Evolutionary conservation across 73 alveolate species (phyloP).

Genomic region (Stentor coeruleus): DNA sequence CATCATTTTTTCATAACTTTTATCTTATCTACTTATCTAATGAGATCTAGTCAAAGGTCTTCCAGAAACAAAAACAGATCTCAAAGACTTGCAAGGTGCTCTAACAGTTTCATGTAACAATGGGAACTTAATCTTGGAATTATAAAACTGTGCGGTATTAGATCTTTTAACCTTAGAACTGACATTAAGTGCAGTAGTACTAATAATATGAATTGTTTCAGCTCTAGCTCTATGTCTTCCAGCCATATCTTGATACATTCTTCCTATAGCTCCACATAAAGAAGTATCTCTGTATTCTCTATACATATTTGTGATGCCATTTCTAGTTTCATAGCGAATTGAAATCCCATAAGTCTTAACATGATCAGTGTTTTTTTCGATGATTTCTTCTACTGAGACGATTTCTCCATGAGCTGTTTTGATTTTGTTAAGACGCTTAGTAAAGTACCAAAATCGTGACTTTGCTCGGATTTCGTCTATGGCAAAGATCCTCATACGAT

Average conservation of each 20-base stretch:
- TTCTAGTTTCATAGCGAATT: constrained; percentile 66
- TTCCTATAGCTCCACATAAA: constrained; percentile 67
- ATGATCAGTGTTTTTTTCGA: constrained; percentile 49
- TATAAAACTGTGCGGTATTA: too few species aligned
- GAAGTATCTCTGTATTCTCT: constrained; percentile 72
- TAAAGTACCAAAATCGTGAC: constrained; percentile 70
- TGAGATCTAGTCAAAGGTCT: constrained; percentile 57
- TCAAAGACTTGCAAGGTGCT: constrained; percentile 48
- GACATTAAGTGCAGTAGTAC: too few species aligned
- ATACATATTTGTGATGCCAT: constrained; percentile 73
- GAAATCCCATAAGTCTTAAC: constrained; percentile 73
- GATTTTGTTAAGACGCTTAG: constrained; percentile 67
- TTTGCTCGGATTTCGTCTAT: constrained; percentile 61
- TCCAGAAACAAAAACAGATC: constrained; percentile 48
- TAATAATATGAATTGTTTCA: constrained; percentile 62
- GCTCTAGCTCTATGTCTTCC: constrained; percentile 76
- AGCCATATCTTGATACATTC: constrained; percentile 70
- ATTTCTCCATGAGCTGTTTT: constrained; percentile 70
- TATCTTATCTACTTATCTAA: too few species aligned
- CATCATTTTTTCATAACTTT: too few species aligned
- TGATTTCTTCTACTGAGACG: constrained; percentile 56
- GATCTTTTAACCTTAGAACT: too few species aligned
- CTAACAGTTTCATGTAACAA: constrained; percentile 38
- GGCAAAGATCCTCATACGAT: constrained; percentile 72
- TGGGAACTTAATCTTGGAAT: constrained; percentile 46